Base-by-base conservation (phyloP, 2,329 filamentous ascomycete species). In the Botrytis paeoniae region DNA sequence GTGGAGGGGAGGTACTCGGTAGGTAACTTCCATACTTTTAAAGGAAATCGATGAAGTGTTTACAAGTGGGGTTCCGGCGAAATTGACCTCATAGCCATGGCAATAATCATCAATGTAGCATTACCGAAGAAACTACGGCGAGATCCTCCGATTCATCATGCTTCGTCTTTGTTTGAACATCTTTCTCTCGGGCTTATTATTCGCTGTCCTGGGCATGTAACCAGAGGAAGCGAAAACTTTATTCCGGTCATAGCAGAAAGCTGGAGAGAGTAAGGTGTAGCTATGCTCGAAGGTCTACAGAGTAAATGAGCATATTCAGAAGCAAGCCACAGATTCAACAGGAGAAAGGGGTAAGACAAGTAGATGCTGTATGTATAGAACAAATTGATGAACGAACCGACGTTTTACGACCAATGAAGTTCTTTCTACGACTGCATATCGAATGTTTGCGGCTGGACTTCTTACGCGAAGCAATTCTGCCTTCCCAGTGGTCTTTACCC, bases 101-200 rank as follows among this genome's bases (percentile, higher is more conserved):
- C 59, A 61, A 70, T 54, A 18, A 3, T 8, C n/a, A 66, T 10
- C 18, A 35, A 16, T 35, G 32, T 66, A 5, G 12, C n/a, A 66
- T 37, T 66, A 32, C 61, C 69, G 69, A 71, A 71, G 61, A 71
- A 59, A 66, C 60, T 22, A 71, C 69, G 69, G 69, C 69, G 69
- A 71, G 69, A 57, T 71, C 45, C 60, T 54, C 69, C 61, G 69
- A 71, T 41, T 35, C 35, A 57, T 32, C 51, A 41, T 57, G 35
- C n/a, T 10, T 32, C 69, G 20, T 35, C 69, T 71, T 71, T 18
- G 25, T 66, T 61, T 25, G 18, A 37, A 66, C 43, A 18, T 59
- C 6, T 20, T 20, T n/a, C n/a, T 18, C 35, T 68, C 65, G 65
- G 65, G 37, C 68, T 61, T 37, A 70, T 61, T 37, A 70, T 70